Percentiles rank a stretch among this genome's conserved stretches.
phyloP scores from a whole-genome alignment of 345 rosid species.

The Gossypium anomalum region DNA sequence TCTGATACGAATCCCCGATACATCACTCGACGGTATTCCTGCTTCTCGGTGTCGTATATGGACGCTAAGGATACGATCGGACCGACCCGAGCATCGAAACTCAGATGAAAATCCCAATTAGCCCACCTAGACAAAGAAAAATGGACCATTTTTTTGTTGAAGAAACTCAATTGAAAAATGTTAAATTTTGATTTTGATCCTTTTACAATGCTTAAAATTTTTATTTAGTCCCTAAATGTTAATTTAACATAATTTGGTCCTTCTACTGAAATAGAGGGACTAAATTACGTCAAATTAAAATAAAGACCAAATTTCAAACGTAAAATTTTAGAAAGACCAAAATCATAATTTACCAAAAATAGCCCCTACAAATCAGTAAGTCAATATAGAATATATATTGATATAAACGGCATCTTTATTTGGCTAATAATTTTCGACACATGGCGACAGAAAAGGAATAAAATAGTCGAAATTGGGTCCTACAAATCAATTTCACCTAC shows the following conservation, averaged over 20 bases:
- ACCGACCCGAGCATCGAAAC: constrained; percentile 49
- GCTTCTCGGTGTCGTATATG: constrained; percentile 39
- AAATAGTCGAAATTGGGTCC: neutral
- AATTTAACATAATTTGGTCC: neutral
- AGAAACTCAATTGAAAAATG: neutral
- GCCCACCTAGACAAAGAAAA: constrained; percentile 43
- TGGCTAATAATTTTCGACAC: neutral
- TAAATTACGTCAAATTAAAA: no score
- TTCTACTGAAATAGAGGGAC: no score
- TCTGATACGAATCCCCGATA: constrained; percentile 53
- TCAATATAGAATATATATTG: no score
- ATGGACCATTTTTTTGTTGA: neutral
- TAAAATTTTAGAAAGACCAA: no score
- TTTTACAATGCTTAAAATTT: neutral
- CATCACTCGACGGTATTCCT: constrained; percentile 37
- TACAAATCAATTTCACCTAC: no score
- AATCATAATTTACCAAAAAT: neutral
- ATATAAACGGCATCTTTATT: no score
- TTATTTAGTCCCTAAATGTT: neutral
- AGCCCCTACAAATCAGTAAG: no score
- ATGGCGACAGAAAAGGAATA: neutral
- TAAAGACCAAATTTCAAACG: no score
- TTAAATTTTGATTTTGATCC: neutral
- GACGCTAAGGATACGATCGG: constrained; percentile 48
- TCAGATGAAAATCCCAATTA: constrained; percentile 53